phyloP scores from a whole-genome alignment of 2,329 filamentous ascomycete species.

The Karstenula rhodostoma region DNA sequence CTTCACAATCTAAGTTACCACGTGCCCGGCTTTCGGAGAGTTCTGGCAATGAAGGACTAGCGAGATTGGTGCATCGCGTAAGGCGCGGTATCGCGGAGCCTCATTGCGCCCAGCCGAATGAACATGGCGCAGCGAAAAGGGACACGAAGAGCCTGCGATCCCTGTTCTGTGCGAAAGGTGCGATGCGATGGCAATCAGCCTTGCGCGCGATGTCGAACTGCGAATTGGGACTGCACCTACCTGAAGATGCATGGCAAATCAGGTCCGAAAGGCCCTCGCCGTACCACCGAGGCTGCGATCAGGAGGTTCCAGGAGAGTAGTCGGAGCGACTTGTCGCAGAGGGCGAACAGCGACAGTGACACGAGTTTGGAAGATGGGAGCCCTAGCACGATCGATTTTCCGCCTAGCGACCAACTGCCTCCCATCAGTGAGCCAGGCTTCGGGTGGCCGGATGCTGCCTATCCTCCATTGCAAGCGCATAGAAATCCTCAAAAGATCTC shows the following conservation, averaged over 20 bases:
- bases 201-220: conserved; percentile 43
- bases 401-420: conserved; percentile 34
- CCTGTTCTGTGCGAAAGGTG: conserved; percentile 47
- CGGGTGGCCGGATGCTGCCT: conserved; percentile 38
- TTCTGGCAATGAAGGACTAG: conserved; percentile 10
- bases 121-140: conserved; percentile 45
- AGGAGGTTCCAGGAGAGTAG: conserved; percentile 43
- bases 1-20: conserved; percentile 11
- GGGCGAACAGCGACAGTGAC: conserved; percentile 43
- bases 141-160: conserved; percentile 47
- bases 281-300: conserved; percentile 46
- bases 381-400: conserved; percentile 37
- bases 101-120: conserved; percentile 21
- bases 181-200: conserved; percentile 46
- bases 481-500: conserved; percentile 40
- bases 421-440: conserved; percentile 29
- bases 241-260: conserved; percentile 48
- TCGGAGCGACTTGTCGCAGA: conserved; percentile 29
- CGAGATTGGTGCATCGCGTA: conserved; percentile 16
- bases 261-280: conserved; percentile 45
- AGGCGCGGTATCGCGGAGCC: conserved; percentile 21
- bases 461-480: conserved; percentile 25
- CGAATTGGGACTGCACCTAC: conserved; percentile 48
- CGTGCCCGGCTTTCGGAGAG: neutral
- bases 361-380: conserved; percentile 43